Base-by-base conservation (phyloP, 169 alveolate species). In the Ichthyophthirius multifiliis region DNA sequence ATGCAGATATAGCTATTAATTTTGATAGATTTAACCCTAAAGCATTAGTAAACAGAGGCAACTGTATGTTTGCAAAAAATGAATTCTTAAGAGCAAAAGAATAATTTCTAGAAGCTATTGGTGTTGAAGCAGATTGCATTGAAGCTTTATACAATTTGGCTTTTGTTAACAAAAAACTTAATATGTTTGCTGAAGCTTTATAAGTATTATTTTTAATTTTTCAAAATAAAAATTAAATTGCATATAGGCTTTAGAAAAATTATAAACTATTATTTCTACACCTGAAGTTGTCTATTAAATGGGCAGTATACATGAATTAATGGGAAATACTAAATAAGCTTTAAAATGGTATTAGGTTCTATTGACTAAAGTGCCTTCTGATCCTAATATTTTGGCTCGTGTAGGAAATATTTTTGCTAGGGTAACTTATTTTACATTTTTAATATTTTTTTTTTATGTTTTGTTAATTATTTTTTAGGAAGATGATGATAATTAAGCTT, bases 91-190 rank as follows among this genome's bases (percentile, higher is more conserved):
- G 94, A 48, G 93, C 97, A 3, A 94, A 96, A 75, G 98, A 94
- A 82, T 93, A 88, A 55, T 96, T 92, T 83, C 86, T 94, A 43
- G 98, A 96, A 87, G 98, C 98, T 32, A 96, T 96, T 45, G 98
- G 98, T 31, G 98, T 96, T 6, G 96, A 95, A 81, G 97, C 98
- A 55, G 98, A 96, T 75, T 96, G 98, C 44, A 92, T 96, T 15
- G 98, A 96, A 78, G 98, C 98, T 34, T 91, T 96, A 74, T 96
- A 96, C 86, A 96, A 96, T 89, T 89, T 96, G 37, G 98, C 97
- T 23, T 84, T 94, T 86, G 98, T 91, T 16, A 91, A 93, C 65
- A 88, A 89, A 43, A 89, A 90, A 75, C 83, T 92, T 55, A 94
- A 92, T 30, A 88, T 90, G 64, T 85, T 76, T 47, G 88, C 81